These are phyloP conservation scores for Boletus insuetus DNA, from an alignment of 768 basidiomycete species.

Conservation along the genomic window DNA sequence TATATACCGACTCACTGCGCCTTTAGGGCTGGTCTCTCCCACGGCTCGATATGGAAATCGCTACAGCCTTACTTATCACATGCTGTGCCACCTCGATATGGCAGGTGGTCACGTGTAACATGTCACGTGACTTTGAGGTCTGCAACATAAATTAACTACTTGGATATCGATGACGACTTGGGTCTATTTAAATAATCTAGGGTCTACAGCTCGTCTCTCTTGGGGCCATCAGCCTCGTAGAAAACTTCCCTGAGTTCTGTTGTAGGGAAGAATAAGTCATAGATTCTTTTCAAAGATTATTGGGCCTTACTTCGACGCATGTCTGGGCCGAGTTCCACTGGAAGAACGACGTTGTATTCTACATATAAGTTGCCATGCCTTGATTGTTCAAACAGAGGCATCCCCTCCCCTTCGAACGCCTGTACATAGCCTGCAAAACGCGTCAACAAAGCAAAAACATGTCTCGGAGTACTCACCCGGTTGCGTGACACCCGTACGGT, in stretches of 20 bases:
- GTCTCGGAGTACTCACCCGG: constrained; percentile 53
- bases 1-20: constrained; percentile 10
- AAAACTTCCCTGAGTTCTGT: constrained; percentile 58
- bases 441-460: not conserved
- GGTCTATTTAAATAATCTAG: constrained; percentile 3
- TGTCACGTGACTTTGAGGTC: no score
- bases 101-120: no score
- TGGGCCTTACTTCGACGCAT: constrained; percentile 69
- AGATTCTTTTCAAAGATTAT: not conserved
- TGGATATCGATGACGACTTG: constrained; percentile 6
- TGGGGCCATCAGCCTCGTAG: constrained; percentile 32
- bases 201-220: constrained; percentile 42
- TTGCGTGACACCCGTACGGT: constrained; percentile 82
- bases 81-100: no score
- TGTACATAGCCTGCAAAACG: constrained; percentile 73
- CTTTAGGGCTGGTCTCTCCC: constrained; percentile 32
- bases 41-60: constrained; percentile 15
- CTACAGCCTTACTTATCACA: no score
- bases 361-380: constrained; percentile 81
- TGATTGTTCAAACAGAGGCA: constrained; percentile 65
- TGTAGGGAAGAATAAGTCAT: constrained; percentile 11
- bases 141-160: not conserved
- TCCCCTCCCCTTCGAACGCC: constrained; percentile 82
- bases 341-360: constrained; percentile 92
- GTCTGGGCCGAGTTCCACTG: constrained; percentile 63